phyloP scores from a whole-genome alignment of 805 yeast genomes.

The Debaryomyces hansenii region DNA sequence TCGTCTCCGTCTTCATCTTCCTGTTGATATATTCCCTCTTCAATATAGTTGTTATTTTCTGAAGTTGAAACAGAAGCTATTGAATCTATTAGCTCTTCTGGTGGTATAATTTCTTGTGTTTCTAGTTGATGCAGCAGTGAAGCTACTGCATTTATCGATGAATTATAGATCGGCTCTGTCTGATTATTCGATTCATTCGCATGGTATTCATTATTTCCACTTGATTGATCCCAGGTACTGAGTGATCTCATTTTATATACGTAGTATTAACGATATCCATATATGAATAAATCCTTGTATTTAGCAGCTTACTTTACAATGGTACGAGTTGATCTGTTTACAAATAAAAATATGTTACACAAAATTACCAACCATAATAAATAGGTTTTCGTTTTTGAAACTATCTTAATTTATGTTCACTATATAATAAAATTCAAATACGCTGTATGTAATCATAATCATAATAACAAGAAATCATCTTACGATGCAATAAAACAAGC shows the following conservation, averaged over 20 bases:
- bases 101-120: constrained; percentile 27
- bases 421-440: no score
- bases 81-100: constrained; percentile 30
- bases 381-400: no score
- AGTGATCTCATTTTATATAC: background rate
- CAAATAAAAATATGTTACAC: background rate
- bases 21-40: constrained; percentile 10
- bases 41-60: constrained; percentile 3
- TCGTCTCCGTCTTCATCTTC: constrained; percentile 11
- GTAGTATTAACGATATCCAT: no score
- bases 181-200: constrained; percentile 3
- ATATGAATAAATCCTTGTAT: no score
- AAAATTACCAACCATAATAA: background rate
- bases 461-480: no score
- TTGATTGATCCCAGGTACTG: background rate
- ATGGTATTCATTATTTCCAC: background rate
- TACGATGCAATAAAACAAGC: no score
- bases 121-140: constrained; percentile 25
- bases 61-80: constrained; percentile 18
- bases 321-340: background rate
- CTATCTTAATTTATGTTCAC: no score
- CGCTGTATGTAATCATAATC: no score
- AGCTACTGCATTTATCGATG: constrained; percentile 6
- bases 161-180: background rate
- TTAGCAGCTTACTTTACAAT: no score